A percentile compares a stretch with the other conserved stretches of the same genome.
phyloP scores from a whole-genome alignment of 1,284 basidiomycete genomes.

The Schizopora paradoxa region DNA sequence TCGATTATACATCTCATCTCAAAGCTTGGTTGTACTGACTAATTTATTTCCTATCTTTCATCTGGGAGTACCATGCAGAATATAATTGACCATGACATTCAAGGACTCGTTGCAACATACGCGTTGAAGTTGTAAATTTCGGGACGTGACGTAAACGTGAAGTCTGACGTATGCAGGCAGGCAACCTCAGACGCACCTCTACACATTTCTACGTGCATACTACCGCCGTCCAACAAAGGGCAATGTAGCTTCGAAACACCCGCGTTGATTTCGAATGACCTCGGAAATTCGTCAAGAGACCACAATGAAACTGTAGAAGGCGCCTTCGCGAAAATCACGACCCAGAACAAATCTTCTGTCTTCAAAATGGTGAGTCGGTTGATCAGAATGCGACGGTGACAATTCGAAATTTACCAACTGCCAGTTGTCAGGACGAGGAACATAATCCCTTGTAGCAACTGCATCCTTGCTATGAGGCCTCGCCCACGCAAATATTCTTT shows the following conservation, averaged over 20 bases:
- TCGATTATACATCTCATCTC: too few relatives aligned
- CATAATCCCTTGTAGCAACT: conserved; percentile 39
- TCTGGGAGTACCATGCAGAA: too few relatives aligned
- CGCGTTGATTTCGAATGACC: conserved; percentile 42
- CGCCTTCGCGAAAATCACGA: conserved; percentile 39
- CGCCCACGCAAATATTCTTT: conserved; percentile 68
- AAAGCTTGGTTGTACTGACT: too few relatives aligned
- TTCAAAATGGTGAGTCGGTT: conserved; percentile 8
- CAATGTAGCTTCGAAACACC: conserved; percentile 66
- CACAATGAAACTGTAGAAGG: conserved; percentile 48
- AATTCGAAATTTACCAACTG: conserved; percentile 43
- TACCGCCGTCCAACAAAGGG: conserved; percentile 49
- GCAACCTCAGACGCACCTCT: conserved; percentile 51
- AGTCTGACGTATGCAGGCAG: conserved; percentile 42
- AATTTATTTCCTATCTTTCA: too few relatives aligned
- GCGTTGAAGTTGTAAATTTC: conserved; percentile 62
- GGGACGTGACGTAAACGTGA: conserved; percentile 49
- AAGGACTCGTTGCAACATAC: conserved; percentile 44
- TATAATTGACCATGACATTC: too few relatives aligned
- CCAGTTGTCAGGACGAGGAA: conserved; percentile 52
- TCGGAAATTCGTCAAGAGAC: conserved; percentile 28
- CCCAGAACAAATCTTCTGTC: conserved; percentile 38
- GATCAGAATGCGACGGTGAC: not conserved
- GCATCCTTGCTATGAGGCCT: conserved; percentile 65
- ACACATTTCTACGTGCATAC: conserved; percentile 53